phyloP scores from a whole-genome alignment of 805 yeast species.

The Yarrowia alimentaria region DNA sequence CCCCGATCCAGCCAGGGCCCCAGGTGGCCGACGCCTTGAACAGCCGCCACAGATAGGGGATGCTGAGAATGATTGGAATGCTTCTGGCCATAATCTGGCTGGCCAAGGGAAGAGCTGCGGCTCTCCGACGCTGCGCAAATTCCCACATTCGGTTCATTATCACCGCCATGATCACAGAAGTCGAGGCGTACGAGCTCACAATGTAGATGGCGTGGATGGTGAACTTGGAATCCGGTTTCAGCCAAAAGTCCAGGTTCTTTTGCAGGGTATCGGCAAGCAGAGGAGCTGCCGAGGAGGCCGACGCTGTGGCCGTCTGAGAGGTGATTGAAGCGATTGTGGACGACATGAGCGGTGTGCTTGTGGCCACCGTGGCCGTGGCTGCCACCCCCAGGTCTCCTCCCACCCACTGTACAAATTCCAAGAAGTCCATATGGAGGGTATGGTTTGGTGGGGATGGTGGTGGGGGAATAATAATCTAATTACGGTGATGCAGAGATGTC shows the following conservation, averaged over 20 bases:
- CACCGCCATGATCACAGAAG: conserved; percentile 17
- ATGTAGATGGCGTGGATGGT: conserved; percentile 13
- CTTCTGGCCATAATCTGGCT: conserved; percentile 9
- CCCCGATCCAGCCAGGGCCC: conserved; percentile 10
- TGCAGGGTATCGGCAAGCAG: conserved; percentile 15
- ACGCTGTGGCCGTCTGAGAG: conserved; percentile 2
- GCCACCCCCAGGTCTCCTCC: conserved; percentile 22
- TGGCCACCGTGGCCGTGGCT: conserved; percentile 1
- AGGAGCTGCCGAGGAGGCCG: neutral
- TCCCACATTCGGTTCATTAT: conserved; percentile 27
- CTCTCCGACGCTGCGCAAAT: conserved; percentile 9
- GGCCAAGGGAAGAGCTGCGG: neutral
- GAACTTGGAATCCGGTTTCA: conserved; percentile 19
- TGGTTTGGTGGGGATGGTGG: neutral
- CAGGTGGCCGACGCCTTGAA: conserved; percentile 11
- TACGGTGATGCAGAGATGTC: no score
- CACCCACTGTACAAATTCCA: conserved; percentile 27
- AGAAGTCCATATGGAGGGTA: conserved; percentile 7
- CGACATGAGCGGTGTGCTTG: neutral
- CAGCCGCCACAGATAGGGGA: conserved; percentile 18
- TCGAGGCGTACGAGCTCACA: conserved; percentile 12
- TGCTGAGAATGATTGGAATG: neutral
- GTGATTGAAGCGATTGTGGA: neutral
- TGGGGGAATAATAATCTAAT: no score
- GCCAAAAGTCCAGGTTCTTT: conserved; percentile 17